Evolutionary conservation across 208 protist genomes (phyloP), one percentile per base, ranked within the genome.

Genomic region (Acanthamoeba healyi): DNA sequence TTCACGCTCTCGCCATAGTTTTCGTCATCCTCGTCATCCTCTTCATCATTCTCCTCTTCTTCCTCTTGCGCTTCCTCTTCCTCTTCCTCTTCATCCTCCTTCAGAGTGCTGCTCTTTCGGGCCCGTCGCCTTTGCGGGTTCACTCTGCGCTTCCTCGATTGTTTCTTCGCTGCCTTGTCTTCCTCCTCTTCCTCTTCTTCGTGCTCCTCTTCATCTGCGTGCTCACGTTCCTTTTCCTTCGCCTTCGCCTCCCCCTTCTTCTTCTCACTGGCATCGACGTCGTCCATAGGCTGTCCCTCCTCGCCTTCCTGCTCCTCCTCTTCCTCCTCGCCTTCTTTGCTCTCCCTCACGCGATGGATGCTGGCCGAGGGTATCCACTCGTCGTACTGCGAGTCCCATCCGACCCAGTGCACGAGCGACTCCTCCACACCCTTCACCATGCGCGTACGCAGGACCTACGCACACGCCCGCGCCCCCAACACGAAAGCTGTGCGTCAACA

Each of bases 1-100:
- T 36, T 74, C 61, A 67, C 29, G 26, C 61, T 32, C 61, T 4
- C 67, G 9, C n/a, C 34, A 34, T 42, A 12, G 19, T 42, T 38
- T n/a, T 49, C 38, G 0, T 82, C 54, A n/a, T n/a, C n/a, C n/a
- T n/a, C 65, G 22, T 12, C 19, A 0, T 82, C 72, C 3, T 82
- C 72, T 29, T 51, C 72, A 22, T 82, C 72, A 26, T 82, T 36
- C 10, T 89, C 72, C 2, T 89, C 82, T 63, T 32, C 72, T 19
- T 22, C 24, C 32, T 4, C 26, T n/a, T 24, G 24, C n/a, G 67
- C 67, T 29, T 40, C 36, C 67, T 12, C 67, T 3, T 40, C 6
- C n/a, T 49, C 38, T 38, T 26, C 70, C 22, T 49, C 24, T 26
- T 81, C 3, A 7, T 74, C 24, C 15, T 6, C 65, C 19, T 34